Conservation (phyloP, 2,329 filamentous ascomycete genomes). For the Pestalotiopsis sp. region DNA sequence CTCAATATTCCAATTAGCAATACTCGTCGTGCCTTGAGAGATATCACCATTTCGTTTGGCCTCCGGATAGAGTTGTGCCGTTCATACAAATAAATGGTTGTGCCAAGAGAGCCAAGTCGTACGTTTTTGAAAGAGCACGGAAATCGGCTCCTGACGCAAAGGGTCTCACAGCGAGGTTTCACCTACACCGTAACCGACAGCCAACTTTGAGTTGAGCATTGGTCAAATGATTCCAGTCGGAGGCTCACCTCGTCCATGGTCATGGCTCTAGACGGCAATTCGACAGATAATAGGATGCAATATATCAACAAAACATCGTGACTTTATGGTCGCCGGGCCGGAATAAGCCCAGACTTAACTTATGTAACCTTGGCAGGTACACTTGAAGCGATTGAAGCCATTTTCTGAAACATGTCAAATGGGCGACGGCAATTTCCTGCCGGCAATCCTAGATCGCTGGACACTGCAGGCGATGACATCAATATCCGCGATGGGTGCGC, state of each 20-base stretch:
- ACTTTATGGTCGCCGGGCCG: too few relatives aligned
- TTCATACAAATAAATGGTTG: background rate
- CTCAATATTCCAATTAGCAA: too few relatives aligned
- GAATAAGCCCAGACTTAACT: too few relatives aligned
- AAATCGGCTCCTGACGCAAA: background rate
- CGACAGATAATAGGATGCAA: too few relatives aligned
- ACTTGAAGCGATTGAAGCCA: background rate
- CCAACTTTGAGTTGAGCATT: background rate
- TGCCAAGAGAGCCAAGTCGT: background rate
- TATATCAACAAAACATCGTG: too few relatives aligned
- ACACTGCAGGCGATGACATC: background rate
- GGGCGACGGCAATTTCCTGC: background rate
- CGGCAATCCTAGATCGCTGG: background rate
- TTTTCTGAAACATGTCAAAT: background rate
- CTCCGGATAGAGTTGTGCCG: too few relatives aligned
- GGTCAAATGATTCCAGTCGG: background rate
- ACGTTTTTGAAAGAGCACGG: background rate
- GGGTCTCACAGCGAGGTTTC: background rate
- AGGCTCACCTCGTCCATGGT: too few relatives aligned
- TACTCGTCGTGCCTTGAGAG: too few relatives aligned
- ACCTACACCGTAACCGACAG: background rate
- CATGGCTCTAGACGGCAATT: too few relatives aligned
- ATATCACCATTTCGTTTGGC: too few relatives aligned
- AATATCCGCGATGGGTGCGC: background rate
- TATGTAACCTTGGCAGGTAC: background rate